These are phyloP conservation scores for Pugionium dolabratum DNA, from an alignment of 345 rosid genomes.

Conservation along the genomic window DNA sequence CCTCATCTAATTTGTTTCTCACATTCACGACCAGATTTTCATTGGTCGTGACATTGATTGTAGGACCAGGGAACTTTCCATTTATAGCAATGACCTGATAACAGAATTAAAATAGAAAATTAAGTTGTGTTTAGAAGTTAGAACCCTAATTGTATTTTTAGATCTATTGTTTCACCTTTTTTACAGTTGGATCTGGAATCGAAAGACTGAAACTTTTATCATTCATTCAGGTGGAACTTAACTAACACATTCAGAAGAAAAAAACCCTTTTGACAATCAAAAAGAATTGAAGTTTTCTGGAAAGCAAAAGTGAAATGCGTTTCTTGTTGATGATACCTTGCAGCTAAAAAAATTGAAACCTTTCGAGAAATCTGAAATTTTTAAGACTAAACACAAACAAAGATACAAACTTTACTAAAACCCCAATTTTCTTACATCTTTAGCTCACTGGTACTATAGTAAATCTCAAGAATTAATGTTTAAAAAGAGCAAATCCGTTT, in stretches of 20 bases:
- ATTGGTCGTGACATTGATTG: constrained; percentile 87
- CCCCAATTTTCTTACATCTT: constrained; percentile 14
- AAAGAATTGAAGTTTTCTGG: constrained; percentile 2
- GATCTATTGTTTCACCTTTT: constrained; percentile 40
- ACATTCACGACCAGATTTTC: constrained; percentile 83
- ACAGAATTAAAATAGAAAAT: constrained; percentile 16
- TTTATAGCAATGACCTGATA: constrained; percentile 92
- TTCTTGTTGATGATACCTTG: constrained; percentile 12
- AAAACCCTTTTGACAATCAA: not conserved
- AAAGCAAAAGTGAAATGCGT: constrained; percentile 18
- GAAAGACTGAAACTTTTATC: constrained; percentile 42
- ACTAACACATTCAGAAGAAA: not conserved
- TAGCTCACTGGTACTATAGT: not conserved
- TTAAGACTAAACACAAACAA: constrained; percentile 29
- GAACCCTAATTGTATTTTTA: constrained; percentile 37
- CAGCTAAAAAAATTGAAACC: constrained; percentile 19
- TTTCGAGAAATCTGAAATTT: constrained; percentile 30
- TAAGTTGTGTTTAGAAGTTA: constrained; percentile 20
- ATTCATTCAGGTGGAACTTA: constrained; percentile 15
- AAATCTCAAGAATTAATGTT: not conserved
- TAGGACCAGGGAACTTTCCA: constrained; percentile 90
- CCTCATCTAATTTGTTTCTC: constrained; percentile 83
- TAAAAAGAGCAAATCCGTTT: too few relatives aligned
- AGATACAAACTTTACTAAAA: constrained; percentile 29
- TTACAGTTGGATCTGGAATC: constrained; percentile 23